Conservation (phyloP, 768 basidiomycete genomes). For the Pisolithus orientalis region DNA sequence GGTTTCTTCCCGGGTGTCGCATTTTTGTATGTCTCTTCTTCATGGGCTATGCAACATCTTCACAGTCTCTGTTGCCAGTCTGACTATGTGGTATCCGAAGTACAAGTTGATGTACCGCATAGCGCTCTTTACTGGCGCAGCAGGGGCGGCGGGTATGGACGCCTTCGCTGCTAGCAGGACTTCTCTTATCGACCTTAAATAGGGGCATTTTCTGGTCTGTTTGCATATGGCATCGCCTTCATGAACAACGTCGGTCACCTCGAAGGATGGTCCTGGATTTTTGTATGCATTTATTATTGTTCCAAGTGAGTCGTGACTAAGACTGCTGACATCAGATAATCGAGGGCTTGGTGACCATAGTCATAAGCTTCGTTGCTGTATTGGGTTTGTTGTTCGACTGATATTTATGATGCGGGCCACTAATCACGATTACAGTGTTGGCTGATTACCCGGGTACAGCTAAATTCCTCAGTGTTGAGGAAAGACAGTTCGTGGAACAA, state of each 20-base stretch:
- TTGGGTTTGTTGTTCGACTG: conserved; percentile 29
- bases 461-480: conserved; percentile 53
- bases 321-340: conserved; percentile 37
- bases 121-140: conserved; percentile 55
- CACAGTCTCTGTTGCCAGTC: conserved; percentile 22
- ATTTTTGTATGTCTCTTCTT: conserved; percentile 44
- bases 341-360: conserved; percentile 55
- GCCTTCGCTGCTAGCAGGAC: too few relatives aligned
- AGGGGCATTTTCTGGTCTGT: conserved; percentile 46
- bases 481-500: conserved; percentile 47
- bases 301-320: neutral
- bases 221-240: conserved; percentile 47
- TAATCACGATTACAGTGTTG: conserved; percentile 32
- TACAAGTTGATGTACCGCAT: conserved; percentile 49
- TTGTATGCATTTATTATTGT: conserved; percentile 31
- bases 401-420: neutral
- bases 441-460: conserved; percentile 59
- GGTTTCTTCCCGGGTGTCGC: conserved; percentile 67
- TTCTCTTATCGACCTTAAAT: neutral
- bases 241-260: conserved; percentile 42
- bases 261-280: conserved; percentile 57
- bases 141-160: conserved; percentile 42
- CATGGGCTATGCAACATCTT: neutral
- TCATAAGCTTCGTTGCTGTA: conserved; percentile 47
- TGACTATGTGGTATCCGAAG: conserved; percentile 59